Base-by-base conservation (phyloP, 2,329 filamentous ascomycete genomes). In the Talaromyces albobiverticillius region DNA sequence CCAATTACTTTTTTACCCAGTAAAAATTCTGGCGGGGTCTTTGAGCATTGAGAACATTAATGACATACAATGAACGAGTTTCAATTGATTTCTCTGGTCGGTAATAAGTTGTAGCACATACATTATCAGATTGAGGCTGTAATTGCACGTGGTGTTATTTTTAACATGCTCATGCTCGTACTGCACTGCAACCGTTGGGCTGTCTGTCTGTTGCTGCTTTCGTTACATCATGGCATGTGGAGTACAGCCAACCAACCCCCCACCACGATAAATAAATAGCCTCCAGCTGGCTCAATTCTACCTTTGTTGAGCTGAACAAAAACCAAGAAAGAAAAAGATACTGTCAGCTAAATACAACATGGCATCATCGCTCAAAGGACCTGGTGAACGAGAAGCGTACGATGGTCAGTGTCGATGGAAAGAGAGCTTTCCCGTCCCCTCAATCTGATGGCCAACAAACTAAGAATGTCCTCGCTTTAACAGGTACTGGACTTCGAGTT, bases 401-500 rank as follows among this genome's bases (percentile, higher is more conserved):
- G 81, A 85, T 67, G 83, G 82, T 82, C 67, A 61, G 72, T 62
- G 55, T 29, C 36, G 16, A 31, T 13, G 38, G 20, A 36, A 10
- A 48, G 16, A n/a, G 13, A 36, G 20, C 20, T 8, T 25, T 16
- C 34, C 22, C 48, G 10, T n/a, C n/a, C n/a, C n/a, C n/a, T n/a
- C n/a, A n/a, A n/a, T n/a, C n/a, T n/a, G n/a, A n/a, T 49, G 43
- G 5, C n/a, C 18, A n/a, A 51, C 22, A n/a, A 40, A 36, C 22
- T 5, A n/a, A n/a, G n/a, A n/a, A n/a, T n/a, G n/a, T n/a, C n/a
- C n/a, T n/a, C n/a, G n/a, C n/a, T n/a, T n/a, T n/a, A 29, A 47
- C 18, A 73, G 88, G 89, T 71, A 84, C 84, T 65, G 79, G 78
- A 66, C 83, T 99, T 60, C 90, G 94, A 68, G 87, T 99, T 69